Percentiles rank a stretch among this genome's conserved stretches.
Evolutionary conservation across 306 rosid genomes (phyloP).

Genomic region (Prunus salicina): DNA sequence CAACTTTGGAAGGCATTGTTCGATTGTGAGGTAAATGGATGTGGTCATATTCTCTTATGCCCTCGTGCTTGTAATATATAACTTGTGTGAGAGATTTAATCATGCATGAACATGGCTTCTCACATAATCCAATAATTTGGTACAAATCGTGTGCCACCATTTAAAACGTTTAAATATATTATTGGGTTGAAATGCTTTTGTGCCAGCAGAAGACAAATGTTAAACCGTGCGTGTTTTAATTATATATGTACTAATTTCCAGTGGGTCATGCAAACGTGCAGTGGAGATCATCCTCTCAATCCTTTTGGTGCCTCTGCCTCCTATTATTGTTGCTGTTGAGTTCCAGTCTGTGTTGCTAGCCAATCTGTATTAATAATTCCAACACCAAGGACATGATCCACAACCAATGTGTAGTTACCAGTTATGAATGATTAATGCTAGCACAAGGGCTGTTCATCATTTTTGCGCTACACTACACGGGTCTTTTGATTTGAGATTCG

Average conservation of each 20-base stretch:
- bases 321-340: slow-evolving; percentile 1
- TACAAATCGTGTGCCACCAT: neutral
- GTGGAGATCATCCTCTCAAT: slow-evolving; percentile 3
- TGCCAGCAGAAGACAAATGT: neutral
- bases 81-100: too few species aligned
- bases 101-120: too few species aligned
- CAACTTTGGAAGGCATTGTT: too few species aligned
- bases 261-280: slow-evolving; percentile 10
- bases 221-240: neutral
- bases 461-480: too few species aligned
- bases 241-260: too few species aligned
- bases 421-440: slow-evolving; percentile 20
- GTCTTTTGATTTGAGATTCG: too few species aligned
- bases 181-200: neutral
- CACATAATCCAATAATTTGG: neutral
- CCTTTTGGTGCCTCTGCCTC: slow-evolving; percentile 30
- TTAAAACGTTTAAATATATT: neutral
- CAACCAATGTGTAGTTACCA: slow-evolving; percentile 18
- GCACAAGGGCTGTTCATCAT: slow-evolving; percentile 29
- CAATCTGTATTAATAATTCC: slow-evolving; percentile 5
- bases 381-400: slow-evolving; percentile 21
- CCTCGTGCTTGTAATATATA: too few species aligned
- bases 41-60: too few species aligned
- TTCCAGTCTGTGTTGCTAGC: slow-evolving; percentile 37
- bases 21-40: too few species aligned